These are phyloP conservation scores for Dendrobium catenatum DNA, from an alignment of 106 monocot genomes.

Conservation along the genomic window DNA sequence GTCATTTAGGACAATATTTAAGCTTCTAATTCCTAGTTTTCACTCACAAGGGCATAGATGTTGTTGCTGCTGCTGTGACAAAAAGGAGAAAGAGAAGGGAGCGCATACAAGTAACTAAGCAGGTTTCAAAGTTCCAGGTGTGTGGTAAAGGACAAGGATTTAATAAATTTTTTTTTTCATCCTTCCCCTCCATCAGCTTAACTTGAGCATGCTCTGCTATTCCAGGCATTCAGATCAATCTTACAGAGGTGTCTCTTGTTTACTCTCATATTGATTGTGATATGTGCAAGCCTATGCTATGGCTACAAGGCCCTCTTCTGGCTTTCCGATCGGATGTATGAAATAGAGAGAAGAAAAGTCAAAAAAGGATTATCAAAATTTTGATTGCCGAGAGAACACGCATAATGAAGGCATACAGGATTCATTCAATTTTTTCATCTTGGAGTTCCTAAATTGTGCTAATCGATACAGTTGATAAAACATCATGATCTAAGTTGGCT, in stretches of 20 bases:
- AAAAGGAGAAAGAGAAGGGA: conserved; percentile 67
- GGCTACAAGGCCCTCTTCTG: conserved; percentile 57
- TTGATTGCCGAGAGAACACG: conserved; percentile 1
- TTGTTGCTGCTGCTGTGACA: conserved; percentile 25
- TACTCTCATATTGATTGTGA: conserved; percentile 15
- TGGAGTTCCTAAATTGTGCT: neutral
- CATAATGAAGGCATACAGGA: neutral
- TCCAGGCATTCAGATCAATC: conserved; percentile 42
- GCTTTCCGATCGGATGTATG: conserved; percentile 90
- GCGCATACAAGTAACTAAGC: conserved; percentile 26
- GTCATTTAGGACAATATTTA: no score
- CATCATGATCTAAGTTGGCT: neutral
- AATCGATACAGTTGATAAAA: neutral
- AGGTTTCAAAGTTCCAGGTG: conserved; percentile 62
- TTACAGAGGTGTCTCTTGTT: conserved; percentile 25
- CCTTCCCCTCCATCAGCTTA: neutral
- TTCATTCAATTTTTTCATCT: neutral
- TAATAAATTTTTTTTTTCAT: neutral
- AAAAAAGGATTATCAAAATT: conserved; percentile 28
- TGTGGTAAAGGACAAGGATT: neutral
- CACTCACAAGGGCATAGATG: conserved; percentile 13
- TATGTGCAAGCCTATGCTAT: conserved; percentile 29
- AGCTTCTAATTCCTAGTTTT: neutral
- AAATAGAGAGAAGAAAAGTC: conserved; percentile 34
- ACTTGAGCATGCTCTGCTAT: neutral